These are phyloP conservation scores for Lachancea nothofagi DNA, from an alignment of 805 yeast species.

Conservation along the genomic window DNA sequence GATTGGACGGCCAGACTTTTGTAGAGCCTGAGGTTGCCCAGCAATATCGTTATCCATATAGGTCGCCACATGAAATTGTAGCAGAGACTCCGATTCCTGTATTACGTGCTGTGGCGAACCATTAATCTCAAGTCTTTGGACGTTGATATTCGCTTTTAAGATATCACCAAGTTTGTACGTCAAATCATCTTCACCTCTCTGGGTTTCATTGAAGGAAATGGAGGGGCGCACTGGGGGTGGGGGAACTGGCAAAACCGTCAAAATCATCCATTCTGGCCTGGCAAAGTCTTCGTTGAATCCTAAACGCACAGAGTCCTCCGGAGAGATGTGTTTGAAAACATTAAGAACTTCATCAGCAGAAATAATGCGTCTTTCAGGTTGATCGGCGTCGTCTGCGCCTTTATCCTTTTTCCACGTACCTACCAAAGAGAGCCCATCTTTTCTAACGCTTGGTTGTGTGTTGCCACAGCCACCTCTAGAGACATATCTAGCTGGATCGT, in stretches of 20 bases:
- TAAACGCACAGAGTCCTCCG: slow-evolving; percentile 71
- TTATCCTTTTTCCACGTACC: slow-evolving; percentile 98
- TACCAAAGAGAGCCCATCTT: slow-evolving; percentile 91
- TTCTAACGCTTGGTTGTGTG: slow-evolving; percentile 89
- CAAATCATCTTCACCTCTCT: slow-evolving; percentile 98
- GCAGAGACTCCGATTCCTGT: slow-evolving; percentile 88
- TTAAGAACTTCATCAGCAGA: slow-evolving; percentile 85
- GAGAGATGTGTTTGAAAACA: slow-evolving; percentile 84
- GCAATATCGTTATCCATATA: slow-evolving; percentile 99
- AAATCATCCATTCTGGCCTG: slow-evolving; percentile 97
- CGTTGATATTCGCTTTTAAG: slow-evolving; percentile 91
- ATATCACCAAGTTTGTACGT: slow-evolving; percentile 97
- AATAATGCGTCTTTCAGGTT: slow-evolving; percentile 85
- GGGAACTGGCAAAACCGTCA: slow-evolving; percentile 97
- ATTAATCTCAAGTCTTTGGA: slow-evolving; percentile 95
- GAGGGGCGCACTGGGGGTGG: slow-evolving; percentile 99
- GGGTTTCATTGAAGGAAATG: slow-evolving; percentile 95
- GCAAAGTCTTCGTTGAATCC: slow-evolving; percentile 96
- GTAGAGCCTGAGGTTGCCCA: slow-evolving; percentile 98
- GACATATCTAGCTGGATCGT: slow-evolving; percentile 45
- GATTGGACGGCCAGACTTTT: slow-evolving; percentile 97
- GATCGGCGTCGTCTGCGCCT: slow-evolving; percentile 69
- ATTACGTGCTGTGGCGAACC: slow-evolving; percentile 99
- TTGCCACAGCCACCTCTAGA: slow-evolving; percentile 98
- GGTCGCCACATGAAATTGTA: slow-evolving; percentile 97